Conservation (phyloP, 768 basidiomycete species). For the Suillus paluster region DNA sequence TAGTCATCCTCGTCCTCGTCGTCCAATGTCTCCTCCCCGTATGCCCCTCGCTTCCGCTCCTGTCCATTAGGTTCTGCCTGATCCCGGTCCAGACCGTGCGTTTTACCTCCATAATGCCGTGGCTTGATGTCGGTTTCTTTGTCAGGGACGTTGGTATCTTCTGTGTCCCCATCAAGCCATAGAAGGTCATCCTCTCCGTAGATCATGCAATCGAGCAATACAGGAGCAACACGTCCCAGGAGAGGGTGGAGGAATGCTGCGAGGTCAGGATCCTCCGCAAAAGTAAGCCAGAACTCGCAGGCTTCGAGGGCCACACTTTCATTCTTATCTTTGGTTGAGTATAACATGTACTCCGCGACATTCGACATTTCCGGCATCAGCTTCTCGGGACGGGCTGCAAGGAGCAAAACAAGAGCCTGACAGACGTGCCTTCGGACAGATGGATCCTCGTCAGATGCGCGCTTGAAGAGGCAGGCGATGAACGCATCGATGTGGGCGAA, state of each 20-base stretch:
- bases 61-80: conserved; percentile 37
- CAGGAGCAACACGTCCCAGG: conserved; percentile 89
- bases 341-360: conserved; percentile 98
- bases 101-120: conserved; percentile 84
- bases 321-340: conserved; percentile 96
- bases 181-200: conserved; percentile 97
- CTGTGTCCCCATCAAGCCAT: conserved; percentile 90
- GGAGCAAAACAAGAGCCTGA: conserved; percentile 90
- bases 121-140: conserved; percentile 97
- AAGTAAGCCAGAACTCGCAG: conserved; percentile 99
- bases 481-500: conserved; percentile 92
- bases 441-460: conserved; percentile 93
- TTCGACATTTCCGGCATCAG: conserved; percentile 94
- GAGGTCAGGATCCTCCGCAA: conserved; percentile 93
- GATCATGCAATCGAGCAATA: conserved; percentile 96
- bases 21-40: conserved; percentile 81
- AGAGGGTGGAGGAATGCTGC: conserved; percentile 84
- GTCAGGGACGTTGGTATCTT: conserved; percentile 90
- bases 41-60: conserved; percentile 55
- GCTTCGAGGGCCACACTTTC: conserved; percentile 97
- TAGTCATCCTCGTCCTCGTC: conserved; percentile 90
- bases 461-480: conserved; percentile 91
- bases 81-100: conserved; percentile 85
- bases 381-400: conserved; percentile 93
- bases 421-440: conserved; percentile 95